phyloP scores from a whole-genome alignment of 2,329 filamentous ascomycete species.

The Calonectria pauciramosa region DNA sequence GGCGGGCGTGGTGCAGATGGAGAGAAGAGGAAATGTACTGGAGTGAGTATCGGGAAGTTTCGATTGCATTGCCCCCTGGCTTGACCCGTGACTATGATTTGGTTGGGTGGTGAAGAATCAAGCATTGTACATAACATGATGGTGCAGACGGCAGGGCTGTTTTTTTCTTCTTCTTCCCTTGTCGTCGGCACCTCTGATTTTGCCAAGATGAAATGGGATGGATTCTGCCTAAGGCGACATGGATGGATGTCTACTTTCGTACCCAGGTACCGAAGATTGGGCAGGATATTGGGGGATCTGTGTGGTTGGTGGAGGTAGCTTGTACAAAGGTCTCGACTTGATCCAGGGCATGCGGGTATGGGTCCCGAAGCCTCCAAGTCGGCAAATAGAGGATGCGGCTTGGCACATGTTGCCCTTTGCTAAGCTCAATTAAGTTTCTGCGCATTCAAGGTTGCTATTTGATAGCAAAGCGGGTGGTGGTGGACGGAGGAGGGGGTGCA shows the following conservation, averaged over 20 bases:
- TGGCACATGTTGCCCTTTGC: neutral
- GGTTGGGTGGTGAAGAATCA: conserved; percentile 4
- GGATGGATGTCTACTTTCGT: conserved; percentile 2
- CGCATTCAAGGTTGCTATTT: neutral
- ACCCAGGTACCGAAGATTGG: neutral
- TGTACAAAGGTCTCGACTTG: neutral
- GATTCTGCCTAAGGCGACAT: neutral
- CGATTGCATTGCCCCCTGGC: conserved; percentile 14
- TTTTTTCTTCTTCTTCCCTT: neutral
- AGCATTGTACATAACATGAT: neutral
- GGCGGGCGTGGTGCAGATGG: neutral
- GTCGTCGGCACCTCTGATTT: neutral
- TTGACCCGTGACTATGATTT: conserved; percentile 1
- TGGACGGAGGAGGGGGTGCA: neutral
- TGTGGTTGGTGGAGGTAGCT: neutral
- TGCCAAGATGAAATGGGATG: neutral
- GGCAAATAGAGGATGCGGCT: neutral
- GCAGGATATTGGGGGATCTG: neutral
- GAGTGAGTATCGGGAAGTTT: neutral
- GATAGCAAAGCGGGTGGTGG: neutral
- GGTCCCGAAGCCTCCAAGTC: neutral
- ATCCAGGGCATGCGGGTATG: neutral
- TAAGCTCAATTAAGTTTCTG: conserved; percentile 2
- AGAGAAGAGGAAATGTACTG: neutral
- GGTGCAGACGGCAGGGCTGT: neutral